Base-by-base conservation (phyloP, 2,329 filamentous ascomycete species). In the Neoarthrinium moseri region DNA sequence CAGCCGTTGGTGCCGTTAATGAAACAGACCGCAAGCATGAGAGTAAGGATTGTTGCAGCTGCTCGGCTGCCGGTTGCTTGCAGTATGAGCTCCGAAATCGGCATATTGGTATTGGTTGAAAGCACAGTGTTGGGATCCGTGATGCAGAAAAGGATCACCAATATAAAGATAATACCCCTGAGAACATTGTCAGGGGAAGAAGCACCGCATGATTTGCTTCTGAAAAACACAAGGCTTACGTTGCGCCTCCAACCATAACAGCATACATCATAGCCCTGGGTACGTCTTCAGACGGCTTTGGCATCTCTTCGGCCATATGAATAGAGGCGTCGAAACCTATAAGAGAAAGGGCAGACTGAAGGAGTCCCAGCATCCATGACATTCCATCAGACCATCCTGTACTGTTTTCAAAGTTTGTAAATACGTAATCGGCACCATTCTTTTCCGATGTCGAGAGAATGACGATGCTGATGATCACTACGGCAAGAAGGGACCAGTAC, bases 261-360 rank as follows among this genome's bases (percentile, higher is more conserved):
- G 69, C 66, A 34, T 73, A 68, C 0, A 75, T 51, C 50, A 75
- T 72, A 2, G 71, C 70, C 1, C 65, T 55, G 1, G 71, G 71
- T 0, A 65, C 67, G 34, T 74, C 69, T 5, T 61, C 50, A 1
- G 63, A 49, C 1, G 71, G 71, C 3, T 55, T 56, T 1, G 70
- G 71, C 66, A 75, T 74, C 49, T 74, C 72, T 49, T 75, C 71
- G 6, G 68, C 68, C 61, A 74, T 65, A 43, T 76, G 72, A 4
- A 72, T 54, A 5, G 68, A 66, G 6, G 66, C 71, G 46, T 75
- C 72, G 47, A 72, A 76, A 12, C 69, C 71, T 46, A 66, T 65
- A 34, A 67, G 56, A 13, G 67, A 67, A 43, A 51, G 57, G 47
- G 61, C 66, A 52, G 45, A 66, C 53, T 71, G 73, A 1, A 76